A percentile compares a stretch with the other conserved stretches of the same genome.
Evolutionary conservation across 2,329 filamentous ascomycete genomes (phyloP).

Genomic region (Paecilomyces variotii): DNA sequence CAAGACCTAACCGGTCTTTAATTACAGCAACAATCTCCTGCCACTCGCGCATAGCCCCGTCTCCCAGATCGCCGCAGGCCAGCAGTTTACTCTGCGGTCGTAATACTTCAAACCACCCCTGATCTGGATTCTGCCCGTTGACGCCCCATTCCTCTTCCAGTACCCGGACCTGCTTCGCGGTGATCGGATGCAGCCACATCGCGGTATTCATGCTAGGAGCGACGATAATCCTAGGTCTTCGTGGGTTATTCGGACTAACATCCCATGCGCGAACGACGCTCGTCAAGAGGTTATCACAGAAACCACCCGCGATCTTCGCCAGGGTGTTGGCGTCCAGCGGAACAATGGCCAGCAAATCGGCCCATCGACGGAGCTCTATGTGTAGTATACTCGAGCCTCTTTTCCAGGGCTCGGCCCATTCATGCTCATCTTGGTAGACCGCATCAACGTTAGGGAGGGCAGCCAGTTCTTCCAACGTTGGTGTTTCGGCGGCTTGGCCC

Average conservation of each 20-base stretch:
- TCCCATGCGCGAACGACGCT: conserved; percentile 86
- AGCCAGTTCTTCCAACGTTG: conserved; percentile 52
- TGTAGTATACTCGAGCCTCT: conserved; percentile 76
- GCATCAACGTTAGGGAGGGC: conserved; percentile 65
- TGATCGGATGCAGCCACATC: conserved; percentile 85
- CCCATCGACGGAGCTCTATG: conserved; percentile 80
- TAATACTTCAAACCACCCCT: conserved; percentile 62
- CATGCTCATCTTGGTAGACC: conserved; percentile 75
- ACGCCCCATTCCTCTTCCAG: conserved; percentile 69
- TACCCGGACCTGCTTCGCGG: conserved; percentile 59
- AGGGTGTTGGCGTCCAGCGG: conserved; percentile 78
- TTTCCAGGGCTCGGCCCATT: conserved; percentile 73
- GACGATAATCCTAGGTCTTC: conserved; percentile 62
- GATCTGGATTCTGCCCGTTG: conserved; percentile 23
- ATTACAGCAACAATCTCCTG: conserved; percentile 61
- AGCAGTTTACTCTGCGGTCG: conserved; percentile 62
- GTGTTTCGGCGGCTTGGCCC: conserved; percentile 71
- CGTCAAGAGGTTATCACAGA: conserved; percentile 66
- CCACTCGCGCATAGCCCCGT: conserved; percentile 80
- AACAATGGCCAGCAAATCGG: conserved; percentile 69
- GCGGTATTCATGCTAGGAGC: conserved; percentile 81
- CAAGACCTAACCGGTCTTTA: conserved; percentile 32
- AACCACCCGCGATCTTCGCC: conserved; percentile 72
- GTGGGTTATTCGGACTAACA: conserved; percentile 50
- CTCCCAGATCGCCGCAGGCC: conserved; percentile 77